Evolutionary conservation across 768 basidiomycete genomes (phyloP).

Genomic region (Leccinum subgranulosum): DNA sequence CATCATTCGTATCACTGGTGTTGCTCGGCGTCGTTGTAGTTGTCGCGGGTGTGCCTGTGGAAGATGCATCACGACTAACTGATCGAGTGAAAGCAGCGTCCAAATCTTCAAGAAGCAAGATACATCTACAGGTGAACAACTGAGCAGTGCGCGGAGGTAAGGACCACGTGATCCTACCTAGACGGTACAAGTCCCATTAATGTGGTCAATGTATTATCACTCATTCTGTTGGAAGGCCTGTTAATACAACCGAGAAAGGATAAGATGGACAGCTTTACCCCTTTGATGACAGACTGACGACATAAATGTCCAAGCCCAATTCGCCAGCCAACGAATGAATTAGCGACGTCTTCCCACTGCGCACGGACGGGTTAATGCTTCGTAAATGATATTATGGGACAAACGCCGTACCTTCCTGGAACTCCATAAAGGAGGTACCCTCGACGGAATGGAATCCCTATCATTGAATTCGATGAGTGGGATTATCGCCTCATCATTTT

Average conservation of each 20-base stretch:
- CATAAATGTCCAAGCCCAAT: constrained; percentile 86
- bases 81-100: constrained; percentile 90
- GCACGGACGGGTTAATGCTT: constrained; percentile 13
- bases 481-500: constrained; percentile 15
- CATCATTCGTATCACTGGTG: constrained; percentile 56
- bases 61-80: constrained; percentile 75
- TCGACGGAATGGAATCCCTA: constrained; percentile 85
- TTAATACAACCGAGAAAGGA: constrained; percentile 8
- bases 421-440: constrained; percentile 85
- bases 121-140: constrained; percentile 53
- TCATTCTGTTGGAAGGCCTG: constrained; percentile 56
- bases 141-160: constrained; percentile 13
- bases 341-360: constrained; percentile 80
- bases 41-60: constrained; percentile 68
- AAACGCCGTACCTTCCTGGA: constrained; percentile 62
- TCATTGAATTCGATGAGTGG: constrained; percentile 16
- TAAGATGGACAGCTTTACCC: constrained; percentile 47
- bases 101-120: constrained; percentile 90
- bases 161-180: constrained; percentile 43
- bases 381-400: background rate
- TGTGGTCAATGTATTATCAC: constrained; percentile 82
- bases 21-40: constrained; percentile 40
- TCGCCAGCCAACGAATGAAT: constrained; percentile 85
- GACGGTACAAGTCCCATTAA: constrained; percentile 88
- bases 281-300: constrained; percentile 83